Base-by-base conservation (phyloP, 768 basidiomycete species). In the Vishniacozyma victoriae region DNA sequence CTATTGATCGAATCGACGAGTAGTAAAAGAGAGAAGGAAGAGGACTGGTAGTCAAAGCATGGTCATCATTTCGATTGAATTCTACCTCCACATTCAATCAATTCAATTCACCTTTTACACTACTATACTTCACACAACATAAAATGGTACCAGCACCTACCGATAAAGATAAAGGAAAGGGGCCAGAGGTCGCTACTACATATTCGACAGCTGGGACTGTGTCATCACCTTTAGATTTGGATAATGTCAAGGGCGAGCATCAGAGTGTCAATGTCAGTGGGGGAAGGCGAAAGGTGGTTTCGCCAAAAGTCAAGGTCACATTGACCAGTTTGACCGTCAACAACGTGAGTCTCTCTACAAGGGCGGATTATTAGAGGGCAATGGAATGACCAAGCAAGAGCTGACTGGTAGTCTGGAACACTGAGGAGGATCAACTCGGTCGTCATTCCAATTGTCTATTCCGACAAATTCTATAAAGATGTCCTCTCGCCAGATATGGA, bases 401-500 rank as follows among this genome's bases (percentile, higher is more conserved):
- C 24, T 20, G 24, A 29, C 15, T n/a, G 27, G 5, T 46, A 67
- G 64, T 53, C 62, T 37, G 69, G 69, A 15, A 71, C 69, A 18
- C 38, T 71, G 22, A 49, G 63, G n/a, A 62, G 50, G 44, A 50
- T 71, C 47, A 65, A 67, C 48, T 60, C 59, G 31, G 62, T 71
- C 12, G 64, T 71, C 16, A 52, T 68, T 16, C 66, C 66, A 33
- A 58, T 68, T 33, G 58, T 62, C 5, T 71, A 71, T 33, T 63
- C 67, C 13, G 69, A 69, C 35, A 66, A 62, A 35, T 66, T 69
- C 51, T 71, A 71, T 57, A 68, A 67, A 36, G 59, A 66, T 29
- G 62, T 67, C 1, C 47, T 66, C 25, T 60, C 61, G 35, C 55
- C 67, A 0, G 44, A 54, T 2, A 39, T 67, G 22, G 69, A 71